Percentiles rank a stretch among this genome's conserved stretches.
These are phyloP conservation scores for Podila epicladia DNA, from an alignment of 192 early-diverging fungal species.

Conservation along the genomic window DNA sequence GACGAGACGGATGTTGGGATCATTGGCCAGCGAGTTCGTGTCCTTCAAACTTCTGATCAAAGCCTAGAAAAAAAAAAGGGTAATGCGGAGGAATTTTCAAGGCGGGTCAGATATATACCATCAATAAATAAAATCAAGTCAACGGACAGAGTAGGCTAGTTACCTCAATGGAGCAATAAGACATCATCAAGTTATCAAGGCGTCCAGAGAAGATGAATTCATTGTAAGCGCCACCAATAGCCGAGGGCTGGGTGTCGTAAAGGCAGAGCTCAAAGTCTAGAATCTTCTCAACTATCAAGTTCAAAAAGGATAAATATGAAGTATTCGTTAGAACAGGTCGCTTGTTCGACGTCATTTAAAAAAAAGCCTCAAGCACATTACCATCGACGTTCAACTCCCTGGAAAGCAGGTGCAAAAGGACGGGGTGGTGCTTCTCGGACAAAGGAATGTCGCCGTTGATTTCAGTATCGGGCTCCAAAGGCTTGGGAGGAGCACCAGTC, in stretches of 20 bases:
- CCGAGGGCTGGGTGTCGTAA: slow-evolving; percentile 92
- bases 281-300: slow-evolving; percentile 71
- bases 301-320: no score
- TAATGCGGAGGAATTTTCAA: background rate
- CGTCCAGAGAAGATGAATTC: slow-evolving; percentile 96
- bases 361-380: slow-evolving; percentile 17
- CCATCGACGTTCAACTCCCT: slow-evolving; percentile 75
- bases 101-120: slow-evolving; percentile 34
- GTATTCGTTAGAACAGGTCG: no score
- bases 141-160: slow-evolving; percentile 34
- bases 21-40: slow-evolving; percentile 59
- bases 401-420: slow-evolving; percentile 81
- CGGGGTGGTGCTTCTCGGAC: slow-evolving; percentile 78
- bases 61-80: slow-evolving; percentile 51
- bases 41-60: slow-evolving; percentile 63
- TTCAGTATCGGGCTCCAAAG: slow-evolving; percentile 39
- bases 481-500: slow-evolving; percentile 41
- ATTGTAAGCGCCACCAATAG: slow-evolving; percentile 89
- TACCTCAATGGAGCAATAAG: slow-evolving; percentile 76
- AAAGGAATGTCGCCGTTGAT: slow-evolving; percentile 35
- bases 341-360: background rate
- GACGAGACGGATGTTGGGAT: slow-evolving; percentile 84
- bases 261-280: slow-evolving; percentile 97
- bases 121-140: slow-evolving; percentile 6
- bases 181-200: slow-evolving; percentile 97